Evolutionary conservation across 192 early-diverging fungal genomes (phyloP), one percentile per base, ranked within the genome.

Genomic region (Mycoemilia scoparia): DNA sequence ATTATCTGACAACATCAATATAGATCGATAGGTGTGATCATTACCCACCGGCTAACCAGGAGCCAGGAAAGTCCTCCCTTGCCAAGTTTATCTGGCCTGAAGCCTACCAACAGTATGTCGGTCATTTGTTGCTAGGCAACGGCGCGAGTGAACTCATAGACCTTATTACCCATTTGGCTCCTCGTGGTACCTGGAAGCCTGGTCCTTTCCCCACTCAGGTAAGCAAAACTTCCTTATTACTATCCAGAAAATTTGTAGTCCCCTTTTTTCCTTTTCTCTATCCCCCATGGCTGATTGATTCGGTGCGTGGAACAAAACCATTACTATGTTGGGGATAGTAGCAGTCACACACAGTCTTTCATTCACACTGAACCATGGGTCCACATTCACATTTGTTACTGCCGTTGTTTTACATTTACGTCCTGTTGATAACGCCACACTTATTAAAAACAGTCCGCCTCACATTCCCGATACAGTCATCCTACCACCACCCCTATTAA

Each of bases 141-240:
- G 85, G 85, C 27, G 85, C 85, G 24, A 82, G 79, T 12, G 85
- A 89, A 62, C 60, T 89, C 13, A 86, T 89, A 56, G 85, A 89
- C 54, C 64, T 89, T 9, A 78, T 87, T 5, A 79, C 80, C 40
- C 70, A 84, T 40, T 66, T 69, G 46, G 78, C 82, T 1, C 72
- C 77, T 11, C 38, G 63, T 4, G 78, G 79, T 22, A 66, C 76
- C 5, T 89, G 85, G 85, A 83, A 83, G 47, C 74, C 77, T 10
- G 81, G 85, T 2, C 83, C 83, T 15, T 85, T 79, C 71, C 59
- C 60, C 38, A 72, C 73, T 9, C 79, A n/a, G n/a, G n/a, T n/a
- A n/a, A n/a, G 71, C 60, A 69, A 71, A 59, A 50, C 14, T 17
- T 14, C 10, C 23, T 29, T 13, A 45, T 32, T 29, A 13, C 17